Conservation (phyloP, 2,329 filamentous ascomycete species). For the Aaosphaeria arxii region DNA sequence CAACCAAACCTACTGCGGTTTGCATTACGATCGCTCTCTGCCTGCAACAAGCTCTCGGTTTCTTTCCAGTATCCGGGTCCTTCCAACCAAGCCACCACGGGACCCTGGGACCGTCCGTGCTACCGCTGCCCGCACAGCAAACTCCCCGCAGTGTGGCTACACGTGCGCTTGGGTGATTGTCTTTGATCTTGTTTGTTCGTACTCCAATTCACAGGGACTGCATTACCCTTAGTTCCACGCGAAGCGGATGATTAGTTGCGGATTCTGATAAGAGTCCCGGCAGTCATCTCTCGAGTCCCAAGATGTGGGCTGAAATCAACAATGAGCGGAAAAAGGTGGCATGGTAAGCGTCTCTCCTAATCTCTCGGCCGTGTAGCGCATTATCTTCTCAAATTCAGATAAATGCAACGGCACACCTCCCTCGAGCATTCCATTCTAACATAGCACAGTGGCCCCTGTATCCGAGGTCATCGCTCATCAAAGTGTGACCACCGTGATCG, state of each 20-base stretch:
- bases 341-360: constrained; percentile 53
- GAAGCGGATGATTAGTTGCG: constrained; percentile 11
- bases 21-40: not conserved
- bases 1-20: not conserved
- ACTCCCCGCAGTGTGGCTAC: constrained; percentile 18
- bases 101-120: not conserved
- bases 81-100: not conserved
- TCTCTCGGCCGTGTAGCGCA: not conserved
- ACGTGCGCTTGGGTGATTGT: constrained; percentile 16
- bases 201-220: constrained; percentile 15
- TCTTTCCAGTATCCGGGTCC: not conserved
- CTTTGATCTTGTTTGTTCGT: constrained; percentile 11
- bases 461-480: constrained; percentile 71
- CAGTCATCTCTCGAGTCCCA: constrained; percentile 23
- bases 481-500: constrained; percentile 71
- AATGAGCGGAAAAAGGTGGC: constrained; percentile 73
- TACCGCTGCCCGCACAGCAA: constrained; percentile 15
- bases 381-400: too few species aligned
- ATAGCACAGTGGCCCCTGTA: constrained; percentile 64
- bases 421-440: not conserved
- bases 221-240: not conserved
- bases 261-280: constrained; percentile 29
- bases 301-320: constrained; percentile 61
- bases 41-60: not conserved
- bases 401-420: not conserved